Evolutionary conservation across 2,329 filamentous ascomycete genomes (phyloP), one percentile per base, ranked within the genome.

Genomic region (Talaromyces funiculosus): DNA sequence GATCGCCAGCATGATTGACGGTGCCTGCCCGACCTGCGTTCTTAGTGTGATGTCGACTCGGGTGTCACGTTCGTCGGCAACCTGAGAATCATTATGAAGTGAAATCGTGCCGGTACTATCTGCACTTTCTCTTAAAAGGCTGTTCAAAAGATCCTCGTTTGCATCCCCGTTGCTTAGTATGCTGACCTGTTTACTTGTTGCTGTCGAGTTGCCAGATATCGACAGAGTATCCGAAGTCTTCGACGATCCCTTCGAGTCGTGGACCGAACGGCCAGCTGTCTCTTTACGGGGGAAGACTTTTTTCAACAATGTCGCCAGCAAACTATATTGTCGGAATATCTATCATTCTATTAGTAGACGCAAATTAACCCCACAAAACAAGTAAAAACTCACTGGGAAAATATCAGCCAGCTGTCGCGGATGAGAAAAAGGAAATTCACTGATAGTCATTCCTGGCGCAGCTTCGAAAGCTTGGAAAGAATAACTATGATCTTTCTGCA

Each of bases 121-220:
- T 24, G 43, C 51, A 33, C 29, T 37, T 2, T 65, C 64, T 29
- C 29, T 38, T 24, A 78, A 77, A 18, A 93, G 79, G 12, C 78
- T 80, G 20, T 80, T 75, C 61, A 86, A 82, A 68, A 89, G 87
- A 0, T 78, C 77, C 16, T 75, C 68, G 20, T 71, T 72, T 3
- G 71, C 67, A 40, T 76, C 71, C 26, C 73, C 68, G 57, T 83
- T 76, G 64, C 82, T 77, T 38, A 75, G 57, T 1, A 67, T 63
- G 16, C 67, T 68, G 24, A 68, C 42, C 7, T 63, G 65, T 53
- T 67, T 60, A 14, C 64, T 55, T 24, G 62, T 63, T 8, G 60
- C 61, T n/a, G 35, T 10, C n/a, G 64, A 57, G 20, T 64, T 58
- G 16, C 61, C 60, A 42, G 65, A 49, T 16, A 54, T 54, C 12